Conservation (phyloP, 2,329 filamentous ascomycete genomes). For the Drechmeria coniospora region DNA sequence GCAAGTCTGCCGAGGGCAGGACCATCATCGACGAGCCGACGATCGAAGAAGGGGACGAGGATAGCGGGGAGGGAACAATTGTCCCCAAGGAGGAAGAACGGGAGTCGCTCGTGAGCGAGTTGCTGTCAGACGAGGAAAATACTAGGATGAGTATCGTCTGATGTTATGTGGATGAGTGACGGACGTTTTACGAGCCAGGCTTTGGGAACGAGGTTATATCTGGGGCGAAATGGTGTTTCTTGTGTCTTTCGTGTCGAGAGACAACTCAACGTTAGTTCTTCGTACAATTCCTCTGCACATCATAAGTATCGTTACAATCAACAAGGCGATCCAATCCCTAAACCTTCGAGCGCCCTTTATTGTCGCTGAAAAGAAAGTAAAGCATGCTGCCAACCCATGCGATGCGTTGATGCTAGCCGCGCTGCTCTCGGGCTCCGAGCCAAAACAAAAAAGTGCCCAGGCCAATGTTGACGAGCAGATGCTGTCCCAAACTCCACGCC, state of each 20-base stretch:
- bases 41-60: conserved; percentile 34
- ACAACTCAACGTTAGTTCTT: no score
- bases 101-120: conserved; percentile 23
- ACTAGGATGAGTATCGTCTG: conserved; percentile 10
- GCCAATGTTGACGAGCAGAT: conserved; percentile 56
- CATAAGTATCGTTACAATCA: no score
- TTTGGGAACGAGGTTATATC: no score
- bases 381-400: not conserved
- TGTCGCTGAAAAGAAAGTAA: no score
- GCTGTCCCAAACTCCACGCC: conserved; percentile 74
- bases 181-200: no score
- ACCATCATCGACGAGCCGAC: conserved; percentile 24
- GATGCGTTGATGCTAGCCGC: not conserved
- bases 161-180: conserved; percentile 1
- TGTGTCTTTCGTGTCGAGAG: no score
- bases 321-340: no score
- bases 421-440: conserved; percentile 21
- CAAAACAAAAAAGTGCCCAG: conserved; percentile 43
- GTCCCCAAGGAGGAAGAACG: conserved; percentile 16
- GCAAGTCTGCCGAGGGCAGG: conserved; percentile 19
- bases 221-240: no score
- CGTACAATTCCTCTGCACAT: no score
- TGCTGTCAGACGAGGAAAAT: conserved; percentile 25
- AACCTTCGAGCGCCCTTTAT: no score
- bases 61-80: conserved; percentile 18